Evolutionary conservation across 1,284 basidiomycete genomes (phyloP), one percentile per base, ranked within the genome.

Genomic region (Pascua guehoae): DNA sequence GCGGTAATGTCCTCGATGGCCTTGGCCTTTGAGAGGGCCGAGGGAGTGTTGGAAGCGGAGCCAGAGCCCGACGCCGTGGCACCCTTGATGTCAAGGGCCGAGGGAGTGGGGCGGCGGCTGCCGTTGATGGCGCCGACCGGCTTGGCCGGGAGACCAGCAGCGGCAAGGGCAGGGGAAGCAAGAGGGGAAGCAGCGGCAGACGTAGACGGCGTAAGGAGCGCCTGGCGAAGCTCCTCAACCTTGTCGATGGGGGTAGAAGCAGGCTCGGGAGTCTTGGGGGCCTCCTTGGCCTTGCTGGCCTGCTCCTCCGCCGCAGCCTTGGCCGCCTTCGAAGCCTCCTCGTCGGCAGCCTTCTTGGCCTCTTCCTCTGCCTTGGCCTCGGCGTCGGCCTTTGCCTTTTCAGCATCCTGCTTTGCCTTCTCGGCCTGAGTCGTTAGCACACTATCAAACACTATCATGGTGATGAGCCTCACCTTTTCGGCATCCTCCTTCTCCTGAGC

Each of bases 1-100:
- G 83, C 80, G 44, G 80, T 82, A 51, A 98, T 82, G 75, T 95
- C 87, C 58, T 91, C 87, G 65, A 98, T 96, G 58, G 85, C 82
- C 47, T 85, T 83, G 39, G 90, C 90, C 37, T 86, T 85, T 40
- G 84, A 82, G 41, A 89, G 81, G 9, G 88, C 86, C 43, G 86
- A 87, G 15, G 83, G 83, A 10, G 68, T 56, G 3, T 60, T 49
- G 14, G 63, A 58, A 3, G 66, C 54, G 15, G 54, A 53, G 53
- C 53, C 41, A 63, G 61, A 16, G 78, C 17, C 73, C 78, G 69
- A 40, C 37, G 64, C 57, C 1, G 77, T 78, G 1, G 68, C 56
- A 16, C 63, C 24, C 11, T 83, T 81, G 53, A 89, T 82, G 66
- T 91, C 86, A 44, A 92, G 83, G 47, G 85, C 85, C 51, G 86